A percentile compares a stretch with the other conserved stretches of the same genome.
phyloP scores from a whole-genome alignment of 2,329 filamentous ascomycete species.

The Trichophyton mentagrophytes region DNA sequence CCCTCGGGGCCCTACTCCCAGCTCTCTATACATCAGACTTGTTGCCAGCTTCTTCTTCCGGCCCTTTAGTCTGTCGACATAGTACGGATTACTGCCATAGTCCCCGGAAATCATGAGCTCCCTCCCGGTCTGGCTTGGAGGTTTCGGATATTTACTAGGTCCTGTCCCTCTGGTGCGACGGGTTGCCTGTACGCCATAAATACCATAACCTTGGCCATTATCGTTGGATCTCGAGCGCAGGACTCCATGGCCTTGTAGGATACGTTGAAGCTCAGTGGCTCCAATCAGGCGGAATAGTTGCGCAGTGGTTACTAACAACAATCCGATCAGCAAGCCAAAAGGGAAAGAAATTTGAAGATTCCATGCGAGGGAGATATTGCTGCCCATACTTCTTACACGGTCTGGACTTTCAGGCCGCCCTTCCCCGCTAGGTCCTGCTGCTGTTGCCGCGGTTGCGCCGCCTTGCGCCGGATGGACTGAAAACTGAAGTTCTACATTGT shows the following conservation, averaged over 20 bases:
- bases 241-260: conserved; percentile 33
- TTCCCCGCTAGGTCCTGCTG: background rate
- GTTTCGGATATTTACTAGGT: conserved; percentile 55
- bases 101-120: conserved; percentile 69
- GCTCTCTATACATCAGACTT: conserved; percentile 66
- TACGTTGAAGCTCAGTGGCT: conserved; percentile 39
- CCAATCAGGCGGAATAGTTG: conserved; percentile 45
- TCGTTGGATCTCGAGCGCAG: conserved; percentile 20
- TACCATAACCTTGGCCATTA: background rate
- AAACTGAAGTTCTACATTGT: conserved; percentile 5
- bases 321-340: conserved; percentile 6
- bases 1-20: conserved; percentile 53
- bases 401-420: background rate
- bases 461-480: background rate
- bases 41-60: conserved; percentile 50
- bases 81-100: conserved; percentile 59
- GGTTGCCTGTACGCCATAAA: background rate
- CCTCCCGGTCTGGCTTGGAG: conserved; percentile 64
- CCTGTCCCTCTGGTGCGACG: conserved; percentile 18
- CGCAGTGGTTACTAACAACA: conserved; percentile 21
- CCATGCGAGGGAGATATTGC: conserved; percentile 4
- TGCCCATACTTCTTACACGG: conserved; percentile 2
- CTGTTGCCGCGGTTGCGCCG: background rate
- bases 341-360: background rate
- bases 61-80: conserved; percentile 39